These are phyloP conservation scores for Emiliania huxleyi DNA, from an alignment of 78 protist species.

Conservation along the genomic window DNA sequence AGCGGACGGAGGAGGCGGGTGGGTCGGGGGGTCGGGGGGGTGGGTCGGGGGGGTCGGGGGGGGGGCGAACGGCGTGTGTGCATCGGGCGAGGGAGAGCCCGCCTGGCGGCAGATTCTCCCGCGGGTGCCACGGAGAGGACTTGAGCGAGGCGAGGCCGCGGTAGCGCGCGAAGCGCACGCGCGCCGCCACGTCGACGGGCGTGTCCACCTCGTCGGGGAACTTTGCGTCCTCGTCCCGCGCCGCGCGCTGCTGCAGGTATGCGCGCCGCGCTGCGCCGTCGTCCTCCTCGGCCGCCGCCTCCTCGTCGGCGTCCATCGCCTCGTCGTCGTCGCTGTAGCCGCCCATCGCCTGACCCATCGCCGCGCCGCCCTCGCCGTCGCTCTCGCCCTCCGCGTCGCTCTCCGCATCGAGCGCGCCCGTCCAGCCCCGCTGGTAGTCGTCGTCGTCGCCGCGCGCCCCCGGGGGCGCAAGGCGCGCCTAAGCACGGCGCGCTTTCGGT, in stretches of 20 bases:
- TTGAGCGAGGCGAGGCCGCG: slow-evolving; percentile 64
- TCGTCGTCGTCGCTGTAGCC: neutral
- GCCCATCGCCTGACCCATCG: neutral
- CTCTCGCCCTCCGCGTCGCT: neutral
- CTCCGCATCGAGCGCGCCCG: neutral
- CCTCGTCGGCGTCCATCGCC: neutral
- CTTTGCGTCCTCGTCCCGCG: slow-evolving; percentile 33
- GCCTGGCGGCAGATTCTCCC: slow-evolving; percentile 95
- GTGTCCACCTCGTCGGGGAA: slow-evolving; percentile 82
- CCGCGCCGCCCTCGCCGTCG: neutral
- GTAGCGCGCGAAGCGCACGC: slow-evolving; percentile 76
- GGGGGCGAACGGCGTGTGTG: too few species aligned
- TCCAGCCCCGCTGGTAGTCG: neutral
- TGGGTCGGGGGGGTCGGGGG: too few species aligned
- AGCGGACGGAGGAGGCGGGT: too few species aligned
- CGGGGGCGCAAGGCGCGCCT: neutral
- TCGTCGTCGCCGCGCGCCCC: neutral
- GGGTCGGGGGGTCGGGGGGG: too few species aligned
- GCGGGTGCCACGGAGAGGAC: slow-evolving; percentile 91
- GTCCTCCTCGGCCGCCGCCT: slow-evolving; percentile 6
- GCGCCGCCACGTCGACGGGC: slow-evolving; percentile 76
- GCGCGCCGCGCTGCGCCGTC: neutral
- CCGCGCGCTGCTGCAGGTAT: neutral
- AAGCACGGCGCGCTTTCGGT: too few species aligned
- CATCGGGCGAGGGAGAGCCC: too few species aligned